phyloP scores from a whole-genome alignment of 805 yeast species.

The Yueomyces sinensis region DNA sequence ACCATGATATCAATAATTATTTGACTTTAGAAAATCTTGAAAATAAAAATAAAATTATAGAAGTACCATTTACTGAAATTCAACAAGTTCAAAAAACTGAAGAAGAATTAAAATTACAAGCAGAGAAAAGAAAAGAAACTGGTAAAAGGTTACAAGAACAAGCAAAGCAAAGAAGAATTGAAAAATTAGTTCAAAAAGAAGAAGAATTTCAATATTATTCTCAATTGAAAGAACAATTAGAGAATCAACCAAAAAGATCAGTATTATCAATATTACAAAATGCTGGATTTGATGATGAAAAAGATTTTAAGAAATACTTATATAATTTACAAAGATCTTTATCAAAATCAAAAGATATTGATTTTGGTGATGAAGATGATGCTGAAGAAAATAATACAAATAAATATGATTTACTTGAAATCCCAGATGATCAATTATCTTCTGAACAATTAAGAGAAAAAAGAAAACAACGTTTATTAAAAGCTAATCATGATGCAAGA shows the following conservation, averaged over 20 bases:
- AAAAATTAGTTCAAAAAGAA: conserved; percentile 68
- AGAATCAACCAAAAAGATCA: conserved; percentile 37
- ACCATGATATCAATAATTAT: conserved; percentile 41
- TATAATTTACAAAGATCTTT: conserved; percentile 53
- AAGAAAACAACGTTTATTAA: conserved; percentile 66
- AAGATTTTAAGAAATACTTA: conserved; percentile 56
- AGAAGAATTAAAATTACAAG: conserved; percentile 66
- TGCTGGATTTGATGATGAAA: conserved; percentile 69
- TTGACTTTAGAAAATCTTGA: conserved; percentile 55
- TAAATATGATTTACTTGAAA: conserved; percentile 59
- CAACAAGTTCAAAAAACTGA: conserved; percentile 62
- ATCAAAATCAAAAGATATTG: conserved; percentile 51
- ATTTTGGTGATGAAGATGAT: conserved; percentile 44
- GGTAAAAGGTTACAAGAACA: conserved; percentile 87
- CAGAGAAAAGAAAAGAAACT: conserved; percentile 70
- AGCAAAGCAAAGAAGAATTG: conserved; percentile 73
- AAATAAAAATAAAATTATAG: conserved; percentile 59
- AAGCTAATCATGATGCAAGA: conserved; percentile 84
- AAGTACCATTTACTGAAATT: conserved; percentile 64
- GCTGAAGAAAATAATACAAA: conserved; percentile 11
- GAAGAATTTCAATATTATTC: conserved; percentile 65
- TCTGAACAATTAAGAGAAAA: conserved; percentile 80
- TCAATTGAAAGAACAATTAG: conserved; percentile 39
- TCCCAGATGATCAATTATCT: conserved; percentile 71
- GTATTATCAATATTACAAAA: conserved; percentile 41